phyloP scores from a whole-genome alignment of 768 basidiomycete species.

The Boletus rubroflammeus region DNA sequence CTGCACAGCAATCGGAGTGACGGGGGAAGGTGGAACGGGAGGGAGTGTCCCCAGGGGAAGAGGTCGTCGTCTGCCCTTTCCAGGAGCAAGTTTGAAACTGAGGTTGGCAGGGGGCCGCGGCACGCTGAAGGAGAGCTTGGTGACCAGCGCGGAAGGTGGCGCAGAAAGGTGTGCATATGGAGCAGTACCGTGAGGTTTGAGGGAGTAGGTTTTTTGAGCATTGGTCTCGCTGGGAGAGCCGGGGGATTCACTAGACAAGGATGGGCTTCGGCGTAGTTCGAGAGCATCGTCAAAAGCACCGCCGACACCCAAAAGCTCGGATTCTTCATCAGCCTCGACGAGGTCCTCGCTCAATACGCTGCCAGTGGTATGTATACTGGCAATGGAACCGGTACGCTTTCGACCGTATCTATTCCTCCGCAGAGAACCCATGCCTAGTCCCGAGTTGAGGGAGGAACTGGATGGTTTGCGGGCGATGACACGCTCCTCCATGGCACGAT shows the following conservation, averaged over 20 bases:
- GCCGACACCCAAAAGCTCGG: constrained; percentile 64
- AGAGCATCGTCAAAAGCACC: constrained; percentile 52
- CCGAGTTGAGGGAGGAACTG: constrained; percentile 58
- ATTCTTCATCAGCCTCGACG: constrained; percentile 79
- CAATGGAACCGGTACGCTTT: constrained; percentile 70
- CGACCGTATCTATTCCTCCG: constrained; percentile 67
- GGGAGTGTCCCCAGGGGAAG: constrained; percentile 59
- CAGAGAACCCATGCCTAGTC: constrained; percentile 62
- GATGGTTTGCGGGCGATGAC: constrained; percentile 72
- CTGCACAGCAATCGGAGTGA: constrained; percentile 47
- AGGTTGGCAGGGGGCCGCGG: constrained; percentile 46
- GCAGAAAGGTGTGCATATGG: constrained; percentile 11
- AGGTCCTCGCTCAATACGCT: constrained; percentile 78
- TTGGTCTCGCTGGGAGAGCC: constrained; percentile 34
- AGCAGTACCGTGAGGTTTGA: constrained; percentile 17
- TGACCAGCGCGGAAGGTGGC: constrained; percentile 54
- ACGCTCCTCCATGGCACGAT: constrained; percentile 86
- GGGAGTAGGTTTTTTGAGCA: constrained; percentile 19
- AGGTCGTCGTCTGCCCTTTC: constrained; percentile 58
- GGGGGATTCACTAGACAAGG: constrained; percentile 33
- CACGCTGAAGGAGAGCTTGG: constrained; percentile 54
- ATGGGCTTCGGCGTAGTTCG: constrained; percentile 33
- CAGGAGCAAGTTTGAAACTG: constrained; percentile 45
- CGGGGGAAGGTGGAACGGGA: constrained; percentile 71
- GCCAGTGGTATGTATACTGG: constrained; percentile 63